Conservation (phyloP, 2,329 filamentous ascomycete genomes). For the Colletotrichum musae region DNA sequence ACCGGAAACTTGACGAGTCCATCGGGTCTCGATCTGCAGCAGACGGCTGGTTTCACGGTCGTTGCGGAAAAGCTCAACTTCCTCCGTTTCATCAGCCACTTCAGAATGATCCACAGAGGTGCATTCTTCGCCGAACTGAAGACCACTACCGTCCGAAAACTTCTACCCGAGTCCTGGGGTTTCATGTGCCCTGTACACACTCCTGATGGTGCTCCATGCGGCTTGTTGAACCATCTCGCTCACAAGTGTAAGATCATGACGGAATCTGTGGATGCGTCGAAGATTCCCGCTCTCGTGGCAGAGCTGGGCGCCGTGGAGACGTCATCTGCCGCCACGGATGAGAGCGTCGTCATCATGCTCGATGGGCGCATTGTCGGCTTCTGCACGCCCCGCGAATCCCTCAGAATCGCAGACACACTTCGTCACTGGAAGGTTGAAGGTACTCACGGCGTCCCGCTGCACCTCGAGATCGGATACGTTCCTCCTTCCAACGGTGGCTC, state of each 20-base stretch:
- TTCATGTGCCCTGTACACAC: constrained; percentile 98
- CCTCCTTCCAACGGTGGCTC: constrained; percentile 92
- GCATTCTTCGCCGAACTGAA: constrained; percentile 98
- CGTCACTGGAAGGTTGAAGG: constrained; percentile 97
- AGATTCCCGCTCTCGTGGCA: constrained; percentile 79
- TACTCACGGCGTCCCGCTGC: constrained; percentile 81
- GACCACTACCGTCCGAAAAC: constrained; percentile 95
- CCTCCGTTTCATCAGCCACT: constrained; percentile 97
- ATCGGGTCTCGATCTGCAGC: constrained; percentile 93
- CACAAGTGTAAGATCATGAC: constrained; percentile 96
- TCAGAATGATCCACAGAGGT: constrained; percentile 98
- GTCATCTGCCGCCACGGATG: constrained; percentile 83
- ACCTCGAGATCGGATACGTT: constrained; percentile 93
- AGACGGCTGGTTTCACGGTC: constrained; percentile 94
- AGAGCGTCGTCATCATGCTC: constrained; percentile 90
- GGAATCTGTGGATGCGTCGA: constrained; percentile 78
- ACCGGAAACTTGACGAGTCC: constrained; percentile 94
- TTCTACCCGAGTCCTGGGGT: constrained; percentile 97
- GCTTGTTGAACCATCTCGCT: constrained; percentile 92
- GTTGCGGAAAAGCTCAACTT: constrained; percentile 99
- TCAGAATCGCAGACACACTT: constrained; percentile 86
- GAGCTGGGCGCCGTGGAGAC: constrained; percentile 84
- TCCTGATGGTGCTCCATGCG: constrained; percentile 95
- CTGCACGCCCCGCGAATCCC: constrained; percentile 87
- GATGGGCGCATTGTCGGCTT: constrained; percentile 93